Base-by-base conservation (phyloP, 768 basidiomycete species). In the Asterophora parasitica region DNA sequence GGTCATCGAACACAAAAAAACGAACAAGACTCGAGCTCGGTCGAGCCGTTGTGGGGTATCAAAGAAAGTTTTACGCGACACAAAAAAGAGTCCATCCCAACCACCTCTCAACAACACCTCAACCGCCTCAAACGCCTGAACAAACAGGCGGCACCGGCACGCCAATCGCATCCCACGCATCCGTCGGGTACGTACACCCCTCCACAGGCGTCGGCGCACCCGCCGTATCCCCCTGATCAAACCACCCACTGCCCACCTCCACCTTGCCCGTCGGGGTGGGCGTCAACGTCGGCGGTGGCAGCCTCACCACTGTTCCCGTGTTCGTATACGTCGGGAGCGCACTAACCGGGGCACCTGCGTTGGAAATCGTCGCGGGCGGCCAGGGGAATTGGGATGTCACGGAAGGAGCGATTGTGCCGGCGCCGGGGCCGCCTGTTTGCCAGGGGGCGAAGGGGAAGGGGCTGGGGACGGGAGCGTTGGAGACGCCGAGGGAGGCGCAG, bases 341-440 rank as follows among this genome's bases (percentile, higher is more conserved):
- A 15, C 71, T 60, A 4, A 65, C 75, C 45, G 73, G 67, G 33
- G 62, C 70, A 15, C 48, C 58, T 7, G 49, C 64, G 26, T 58
- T 56, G 8, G 56, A 59, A 42, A 89, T 73, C n/a, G 70, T 58
- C 9, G 76, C 63, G 13, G 87, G 86, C 26, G 87, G 87, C 82
- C 83, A 90, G 26, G 73, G 64, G 51, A 68, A 74, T 12, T 61
- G 58, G 2, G 61, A 52, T 54, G 76, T 53, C 61, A 67, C 46
- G 69, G 70, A 33, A 59, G 70, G 58, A 75, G 76, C 49, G 65
- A 76, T 45, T 67, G 74, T 45, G 66, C 83, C 55, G 70, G 83
- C 58, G 61, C 69, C 58, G 68, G 74, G 58, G 32, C 83, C 88
- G 32, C 88, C 90, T 31, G 84, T 87, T 65, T 81, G 78, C 77